Evolutionary conservation across 106 monocot species (phyloP).

Genomic region (Dendrobium officinale): DNA sequence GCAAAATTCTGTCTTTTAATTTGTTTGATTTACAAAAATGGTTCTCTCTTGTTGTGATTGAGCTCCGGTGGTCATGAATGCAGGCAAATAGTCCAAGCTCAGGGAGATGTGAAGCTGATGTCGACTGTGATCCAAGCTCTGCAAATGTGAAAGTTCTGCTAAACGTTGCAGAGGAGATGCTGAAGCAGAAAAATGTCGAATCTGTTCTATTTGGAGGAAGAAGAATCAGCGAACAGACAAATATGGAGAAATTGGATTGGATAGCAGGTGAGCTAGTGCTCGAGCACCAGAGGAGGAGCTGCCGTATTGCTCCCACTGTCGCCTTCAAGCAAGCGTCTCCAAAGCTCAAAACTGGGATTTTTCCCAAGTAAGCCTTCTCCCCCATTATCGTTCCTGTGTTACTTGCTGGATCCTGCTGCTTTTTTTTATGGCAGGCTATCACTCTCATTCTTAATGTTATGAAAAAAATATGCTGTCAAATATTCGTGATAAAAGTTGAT

Average conservation of each 20-base stretch:
- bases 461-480: neutral
- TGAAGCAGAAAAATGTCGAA: constrained; percentile 32
- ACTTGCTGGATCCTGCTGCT: constrained; percentile 1
- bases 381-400: neutral
- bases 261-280: constrained; percentile 19
- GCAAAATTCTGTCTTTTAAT: too few relatives aligned
- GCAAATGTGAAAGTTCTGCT: neutral
- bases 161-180: constrained; percentile 23
- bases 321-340: constrained; percentile 25
- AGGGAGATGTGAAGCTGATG: neutral
- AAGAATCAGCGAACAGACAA: constrained; percentile 23
- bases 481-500: neutral
- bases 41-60: constrained; percentile 1
- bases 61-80: neutral
- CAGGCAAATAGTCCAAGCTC: constrained; percentile 20
- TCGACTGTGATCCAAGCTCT: constrained; percentile 10
- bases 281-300: constrained; percentile 28
- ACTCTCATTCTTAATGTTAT: neutral
- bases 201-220: constrained; percentile 38
- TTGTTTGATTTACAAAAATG: too few relatives aligned
- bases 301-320: constrained; percentile 31
- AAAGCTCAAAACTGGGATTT: neutral
- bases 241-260: constrained; percentile 27
- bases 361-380: neutral
- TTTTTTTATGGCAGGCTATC: constrained; percentile 9